These are phyloP conservation scores for Pythium folliculosum DNA, from an alignment of 352 stramenopile genomes.

Conservation along the genomic window DNA sequence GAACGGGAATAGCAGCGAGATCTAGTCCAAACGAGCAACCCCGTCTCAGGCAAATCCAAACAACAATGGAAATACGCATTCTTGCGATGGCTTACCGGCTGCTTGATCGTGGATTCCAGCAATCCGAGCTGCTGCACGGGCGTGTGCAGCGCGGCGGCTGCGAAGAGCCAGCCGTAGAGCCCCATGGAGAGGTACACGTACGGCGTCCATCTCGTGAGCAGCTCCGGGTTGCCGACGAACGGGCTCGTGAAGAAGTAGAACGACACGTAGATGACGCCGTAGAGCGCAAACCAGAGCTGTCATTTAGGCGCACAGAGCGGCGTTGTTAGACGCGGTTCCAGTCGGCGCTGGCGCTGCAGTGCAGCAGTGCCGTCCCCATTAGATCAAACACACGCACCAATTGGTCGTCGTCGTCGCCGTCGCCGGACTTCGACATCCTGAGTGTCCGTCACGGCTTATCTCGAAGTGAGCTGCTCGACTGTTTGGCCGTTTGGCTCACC, in stretches of 20 bases:
- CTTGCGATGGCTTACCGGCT: too few species aligned
- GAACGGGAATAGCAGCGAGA: conserved; percentile 85
- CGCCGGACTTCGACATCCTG: conserved; percentile 10
- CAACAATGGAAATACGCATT: background rate
- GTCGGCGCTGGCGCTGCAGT: background rate
- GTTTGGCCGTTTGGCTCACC: background rate
- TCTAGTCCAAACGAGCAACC: conserved; percentile 30
- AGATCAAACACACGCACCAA: conserved; percentile 6
- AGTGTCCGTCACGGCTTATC: background rate
- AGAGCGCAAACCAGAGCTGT: conserved; percentile 85
- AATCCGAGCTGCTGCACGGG: conserved; percentile 71
- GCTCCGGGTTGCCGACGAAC: conserved; percentile 83
- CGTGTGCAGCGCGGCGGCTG: conserved; percentile 72
- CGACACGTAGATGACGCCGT: conserved; percentile 74
- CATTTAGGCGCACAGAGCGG: background rate
- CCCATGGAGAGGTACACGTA: conserved; percentile 89
- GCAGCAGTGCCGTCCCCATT: background rate
- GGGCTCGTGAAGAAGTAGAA: conserved; percentile 91
- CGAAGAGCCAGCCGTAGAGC: conserved; percentile 84
- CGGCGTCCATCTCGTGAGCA: conserved; percentile 83
- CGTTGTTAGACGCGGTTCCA: background rate
- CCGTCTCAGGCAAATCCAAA: too few species aligned
- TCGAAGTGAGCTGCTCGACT: conserved; percentile 3
- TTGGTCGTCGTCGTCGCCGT: conserved; percentile 28
- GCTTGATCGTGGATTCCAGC: conserved; percentile 81